A percentile compares a stretch with the other conserved stretches of the same genome.
These are phyloP conservation scores for Trichodelitschia bisporula DNA, from an alignment of 495 filamentous ascomycete species.

Conservation along the genomic window DNA sequence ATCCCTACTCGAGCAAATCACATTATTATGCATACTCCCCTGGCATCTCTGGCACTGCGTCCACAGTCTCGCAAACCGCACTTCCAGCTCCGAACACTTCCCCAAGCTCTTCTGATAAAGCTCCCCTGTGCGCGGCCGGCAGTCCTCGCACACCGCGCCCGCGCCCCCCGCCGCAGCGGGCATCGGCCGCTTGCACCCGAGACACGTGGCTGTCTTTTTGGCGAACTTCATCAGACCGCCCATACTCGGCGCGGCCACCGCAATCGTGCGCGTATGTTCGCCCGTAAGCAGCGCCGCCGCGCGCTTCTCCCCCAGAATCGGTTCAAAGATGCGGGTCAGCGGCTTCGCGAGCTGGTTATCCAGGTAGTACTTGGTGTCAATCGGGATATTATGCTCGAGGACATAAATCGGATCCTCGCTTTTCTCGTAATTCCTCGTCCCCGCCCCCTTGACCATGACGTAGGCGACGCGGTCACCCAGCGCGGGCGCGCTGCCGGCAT, in stretches of 20 bases:
- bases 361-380: slow-evolving; percentile 97
- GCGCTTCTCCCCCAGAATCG: slow-evolving; percentile 81
- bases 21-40: slow-evolving; percentile 90
- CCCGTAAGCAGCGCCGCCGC: slow-evolving; percentile 59
- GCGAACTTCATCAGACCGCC: slow-evolving; percentile 97
- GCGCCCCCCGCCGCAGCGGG: slow-evolving; percentile 48
- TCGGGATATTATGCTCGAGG: slow-evolving; percentile 88
- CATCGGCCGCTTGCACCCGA: slow-evolving; percentile 96
- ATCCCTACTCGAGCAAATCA: slow-evolving; percentile 87
- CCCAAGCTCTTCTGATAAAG: slow-evolving; percentile 77
- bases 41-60: slow-evolving; percentile 98
- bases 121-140: slow-evolving; percentile 64
- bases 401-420: slow-evolving; percentile 94
- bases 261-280: slow-evolving; percentile 78
- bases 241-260: slow-evolving; percentile 65
- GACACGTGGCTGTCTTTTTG: slow-evolving; percentile 90
- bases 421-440: slow-evolving; percentile 79
- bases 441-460: slow-evolving; percentile 83
- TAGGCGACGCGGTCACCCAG: slow-evolving; percentile 95
- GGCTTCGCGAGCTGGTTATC: slow-evolving; percentile 96
- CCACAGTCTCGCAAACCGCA: slow-evolving; percentile 82
- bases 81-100: slow-evolving; percentile 74
- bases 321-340: slow-evolving; percentile 85
- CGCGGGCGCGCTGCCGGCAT: slow-evolving; percentile 79
- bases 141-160: slow-evolving; percentile 74